Percentiles rank a stretch among this genome's conserved stretches.
These are phyloP conservation scores for Pseudocohnilembus persalinus DNA, from an alignment of 169 alveolate species.

Conservation along the genomic window DNA sequence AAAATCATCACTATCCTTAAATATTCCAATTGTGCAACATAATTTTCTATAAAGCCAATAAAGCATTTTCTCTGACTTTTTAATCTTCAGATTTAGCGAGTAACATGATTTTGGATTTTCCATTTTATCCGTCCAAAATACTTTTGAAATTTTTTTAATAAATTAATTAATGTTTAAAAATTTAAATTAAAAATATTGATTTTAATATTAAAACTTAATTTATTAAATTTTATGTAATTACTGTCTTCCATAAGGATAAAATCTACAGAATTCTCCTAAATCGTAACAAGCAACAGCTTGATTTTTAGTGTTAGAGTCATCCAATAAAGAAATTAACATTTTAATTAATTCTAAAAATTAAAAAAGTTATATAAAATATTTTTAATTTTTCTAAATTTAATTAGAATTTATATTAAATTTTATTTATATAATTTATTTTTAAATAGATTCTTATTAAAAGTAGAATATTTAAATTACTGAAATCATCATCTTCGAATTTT, in stretches of 20 bases:
- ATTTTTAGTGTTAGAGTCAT: constrained; percentile 43
- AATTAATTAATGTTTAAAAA: constrained; percentile 61
- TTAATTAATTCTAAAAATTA: constrained; percentile 49
- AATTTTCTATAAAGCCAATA: constrained; percentile 38
- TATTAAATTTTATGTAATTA: too few relatives aligned
- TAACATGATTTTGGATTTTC: constrained; percentile 30
- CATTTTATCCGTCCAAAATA: constrained; percentile 12
- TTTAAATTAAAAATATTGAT: too few relatives aligned
- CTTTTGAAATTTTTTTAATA: not conserved
- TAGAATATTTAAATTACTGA: constrained; percentile 23
- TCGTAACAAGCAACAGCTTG: constrained; percentile 81
- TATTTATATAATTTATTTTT: constrained; percentile 17
- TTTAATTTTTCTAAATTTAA: too few relatives aligned
- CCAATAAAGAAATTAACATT: constrained; percentile 44
- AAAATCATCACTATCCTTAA: too few relatives aligned
- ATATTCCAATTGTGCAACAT: constrained; percentile 47
- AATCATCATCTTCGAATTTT: constrained; percentile 73
- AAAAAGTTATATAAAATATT: too few relatives aligned
- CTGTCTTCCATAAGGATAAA: constrained; percentile 77
- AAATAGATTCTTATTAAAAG: not conserved
- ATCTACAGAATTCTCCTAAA: constrained; percentile 83
- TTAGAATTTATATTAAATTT: constrained; percentile 20
- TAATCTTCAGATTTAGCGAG: constrained; percentile 35
- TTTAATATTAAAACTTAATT: constrained; percentile 32
- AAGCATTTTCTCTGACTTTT: constrained; percentile 39